Base-by-base conservation (phyloP, 2,329 filamentous ascomycete genomes). In the Ophiostoma ips region DNA sequence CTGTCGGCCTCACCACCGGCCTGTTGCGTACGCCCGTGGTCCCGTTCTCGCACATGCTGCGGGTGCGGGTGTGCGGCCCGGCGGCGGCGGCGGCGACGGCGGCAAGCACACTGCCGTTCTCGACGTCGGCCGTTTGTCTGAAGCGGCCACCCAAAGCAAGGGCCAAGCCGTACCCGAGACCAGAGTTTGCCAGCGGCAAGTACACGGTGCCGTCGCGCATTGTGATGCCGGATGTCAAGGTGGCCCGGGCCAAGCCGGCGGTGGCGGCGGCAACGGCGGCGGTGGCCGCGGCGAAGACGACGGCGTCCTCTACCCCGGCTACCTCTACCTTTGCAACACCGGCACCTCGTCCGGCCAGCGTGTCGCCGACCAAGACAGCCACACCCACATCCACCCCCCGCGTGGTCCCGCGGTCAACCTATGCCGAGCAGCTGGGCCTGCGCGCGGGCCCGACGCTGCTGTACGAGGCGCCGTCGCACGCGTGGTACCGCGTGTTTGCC, bases 391-490 rank as follows among this genome's bases (percentile, higher is more conserved):
- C 24, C 3, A 15, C 30, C 2, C 43, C 24, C 24, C 24, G n/a
- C n/a, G n/a, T 28, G 4, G 24, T 28, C 24, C 24, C 43, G 3
- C 43, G 30, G 30, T 34, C 28, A 3, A 19, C 34, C 49, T 79
- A 73, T 64, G 70, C 71, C 58, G 71, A 72, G 53, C 72, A 70
- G 52, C 70, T 86, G 35, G 73, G 76, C 13, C 66, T 68, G 52
- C 75, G 76, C 55, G 59, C 70, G n/a, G 65, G 69, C 2, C 70
- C 75, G 5, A 78, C 81, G 8, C 63, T 75, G 3, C 68, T 87
- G 40, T 87, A 84, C 67, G 70, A 81, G 58, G 73, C 75, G 1
- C 77, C 78, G 13, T 78, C 79, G 1, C 80, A 84, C 58, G 73
- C 74, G 51, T 71, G 72, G 64, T 83, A 80, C 62, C 71, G 82